Base-by-base conservation (phyloP, 208 protist species). In the Leishmania aethiopica region DNA sequence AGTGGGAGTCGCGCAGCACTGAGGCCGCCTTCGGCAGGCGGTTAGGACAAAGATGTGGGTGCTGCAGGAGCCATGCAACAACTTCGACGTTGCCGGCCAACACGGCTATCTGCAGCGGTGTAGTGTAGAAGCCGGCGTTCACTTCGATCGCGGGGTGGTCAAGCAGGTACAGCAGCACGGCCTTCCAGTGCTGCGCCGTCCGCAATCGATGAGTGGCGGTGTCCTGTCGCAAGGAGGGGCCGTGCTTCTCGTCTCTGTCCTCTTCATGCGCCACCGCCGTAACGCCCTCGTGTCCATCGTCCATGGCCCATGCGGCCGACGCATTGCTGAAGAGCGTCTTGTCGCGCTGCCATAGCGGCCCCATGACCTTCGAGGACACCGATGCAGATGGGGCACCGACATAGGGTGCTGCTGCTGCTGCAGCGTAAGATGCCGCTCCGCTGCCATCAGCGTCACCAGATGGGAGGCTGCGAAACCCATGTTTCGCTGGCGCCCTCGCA, bases 31-130 rank as follows among this genome's bases (percentile, higher is more conserved):
- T 80, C 49, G 85, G 73, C 25, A 86, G 28, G 37, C 73, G 64
- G 72, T 87, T 88, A 28, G 84, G 86, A 28, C 78, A 77, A 17
- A 91, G 53, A 71, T 77, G 67, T 1, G 83, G 82, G 79, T 86
- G 81, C 62, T 79, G 75, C 51, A 91, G 79, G 32, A 91, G 86
- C 67, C 79, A 72, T 37, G 45, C 35, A 42, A 89, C 76, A 28
- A 86, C 75, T 70, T 85, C 79, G 11, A 49, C 62, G 60, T 82
- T 82, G 15, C 80, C 78, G 40, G 76, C 71, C 6, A 77, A 32
- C 11, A 89, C 81, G 37, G 86, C 86, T 19, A 85, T 82, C 80
- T 89, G 87, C 74, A 92, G 81, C 47, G 89, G 86, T 5, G 89
- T 89, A 42, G 42, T 62, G 75, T 81, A 81, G 72, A 79, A 92